Conservation (phyloP, 768 basidiomycete genomes). For the Tephrocybe rancida region DNA sequence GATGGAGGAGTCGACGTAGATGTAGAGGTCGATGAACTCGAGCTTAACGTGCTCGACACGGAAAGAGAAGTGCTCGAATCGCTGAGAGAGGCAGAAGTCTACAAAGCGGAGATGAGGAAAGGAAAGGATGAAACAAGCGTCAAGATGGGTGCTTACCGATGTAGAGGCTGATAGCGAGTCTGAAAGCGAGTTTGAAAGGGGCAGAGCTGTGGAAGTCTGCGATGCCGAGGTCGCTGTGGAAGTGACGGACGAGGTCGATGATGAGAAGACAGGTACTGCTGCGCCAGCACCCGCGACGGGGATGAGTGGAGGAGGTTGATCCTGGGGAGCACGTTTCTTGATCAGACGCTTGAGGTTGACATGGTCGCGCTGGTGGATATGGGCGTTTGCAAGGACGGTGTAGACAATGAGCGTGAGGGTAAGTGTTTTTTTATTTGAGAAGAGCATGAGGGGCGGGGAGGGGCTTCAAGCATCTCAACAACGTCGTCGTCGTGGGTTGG, state of each 20-base stretch:
- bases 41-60: slow-evolving; percentile 13
- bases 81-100: slow-evolving; percentile 10
- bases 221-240: slow-evolving; percentile 10
- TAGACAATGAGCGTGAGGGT: slow-evolving; percentile 67
- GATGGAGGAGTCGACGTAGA: slow-evolving; percentile 8
- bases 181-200: slow-evolving; percentile 8
- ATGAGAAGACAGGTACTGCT: slow-evolving; percentile 23
- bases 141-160: slow-evolving; percentile 10
- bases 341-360: slow-evolving; percentile 63
- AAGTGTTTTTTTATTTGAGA: slow-evolving; percentile 43
- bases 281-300: slow-evolving; percentile 36
- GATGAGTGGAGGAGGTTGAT: slow-evolving; percentile 19
- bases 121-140: background rate
- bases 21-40: slow-evolving; percentile 1
- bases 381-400: slow-evolving; percentile 50
- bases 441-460: slow-evolving; percentile 46
- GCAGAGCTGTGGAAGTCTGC: slow-evolving; percentile 2
- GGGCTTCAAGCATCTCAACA: slow-evolving; percentile 19
- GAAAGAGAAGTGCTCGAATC: slow-evolving; percentile 5
- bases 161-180: slow-evolving; percentile 7
- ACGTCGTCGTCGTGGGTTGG: slow-evolving; percentile 9
- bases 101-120: background rate
- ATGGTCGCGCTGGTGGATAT: slow-evolving; percentile 55
- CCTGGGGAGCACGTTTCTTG: slow-evolving; percentile 57
- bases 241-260: slow-evolving; percentile 13